Conservation (phyloP, 2,329 filamentous ascomycete species). For the Chrysosporium keratinophilum region DNA sequence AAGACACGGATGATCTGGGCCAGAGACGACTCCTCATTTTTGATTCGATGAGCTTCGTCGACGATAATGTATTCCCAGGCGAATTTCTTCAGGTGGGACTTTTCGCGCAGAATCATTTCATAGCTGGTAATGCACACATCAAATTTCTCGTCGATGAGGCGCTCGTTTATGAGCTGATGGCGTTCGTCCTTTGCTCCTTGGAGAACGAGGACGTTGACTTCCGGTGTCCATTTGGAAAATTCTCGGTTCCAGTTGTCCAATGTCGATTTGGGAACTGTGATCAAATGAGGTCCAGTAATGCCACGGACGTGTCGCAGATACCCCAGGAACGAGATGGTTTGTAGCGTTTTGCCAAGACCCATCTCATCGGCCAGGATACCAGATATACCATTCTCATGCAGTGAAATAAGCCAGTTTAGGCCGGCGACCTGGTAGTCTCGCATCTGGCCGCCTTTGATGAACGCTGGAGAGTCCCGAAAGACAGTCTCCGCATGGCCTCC, state of each 20-base stretch:
- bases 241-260: slow-evolving; percentile 98
- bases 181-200: slow-evolving; percentile 95
- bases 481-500: slow-evolving; percentile 78
- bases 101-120: slow-evolving; percentile 96
- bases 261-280: slow-evolving; percentile 91
- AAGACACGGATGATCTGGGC: slow-evolving; percentile 95
- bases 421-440: slow-evolving; percentile 94
- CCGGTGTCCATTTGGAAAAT: slow-evolving; percentile 86
- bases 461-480: slow-evolving; percentile 89
- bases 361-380: slow-evolving; percentile 97
- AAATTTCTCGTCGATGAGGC: slow-evolving; percentile 87
- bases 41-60: slow-evolving; percentile 96
- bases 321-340: slow-evolving; percentile 93
- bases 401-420: slow-evolving; percentile 92
- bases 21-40: slow-evolving; percentile 95
- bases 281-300: slow-evolving; percentile 80
- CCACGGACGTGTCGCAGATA: slow-evolving; percentile 86
- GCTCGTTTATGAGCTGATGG: slow-evolving; percentile 74
- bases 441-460: slow-evolving; percentile 74
- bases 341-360: slow-evolving; percentile 93
- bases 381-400: slow-evolving; percentile 97
- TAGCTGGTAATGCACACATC: slow-evolving; percentile 98
- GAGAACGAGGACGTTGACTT: slow-evolving; percentile 85
- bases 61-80: slow-evolving; percentile 99
- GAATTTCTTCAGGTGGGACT: slow-evolving; percentile 89